A percentile compares a stretch with the other conserved stretches of the same genome.
Conservation (phyloP, 768 basidiomycete genomes). For the Collybia mongolica region DNA sequence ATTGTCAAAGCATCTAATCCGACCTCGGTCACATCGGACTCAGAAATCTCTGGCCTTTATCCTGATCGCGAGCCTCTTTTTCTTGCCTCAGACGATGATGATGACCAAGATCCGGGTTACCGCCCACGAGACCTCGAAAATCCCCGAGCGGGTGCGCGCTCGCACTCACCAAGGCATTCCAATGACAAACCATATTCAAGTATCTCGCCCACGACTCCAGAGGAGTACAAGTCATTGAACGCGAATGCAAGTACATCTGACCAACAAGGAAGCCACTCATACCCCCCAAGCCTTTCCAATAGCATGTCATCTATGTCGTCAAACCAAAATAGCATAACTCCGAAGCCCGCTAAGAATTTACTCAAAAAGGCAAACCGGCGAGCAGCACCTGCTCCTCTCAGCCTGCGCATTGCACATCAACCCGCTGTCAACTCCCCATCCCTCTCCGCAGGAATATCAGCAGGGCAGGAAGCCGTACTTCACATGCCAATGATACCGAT, state of each 20-base stretch:
- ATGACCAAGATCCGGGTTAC: conserved; percentile 37
- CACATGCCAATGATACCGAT: conserved; percentile 9
- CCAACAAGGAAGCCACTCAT: conserved; percentile 46
- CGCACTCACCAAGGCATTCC: conserved; percentile 26
- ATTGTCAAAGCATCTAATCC: conserved; percentile 75
- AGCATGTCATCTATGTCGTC: conserved; percentile 37
- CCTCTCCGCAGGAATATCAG: conserved; percentile 7
- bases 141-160: conserved; percentile 30
- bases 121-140: conserved; percentile 45
- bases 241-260: conserved; percentile 31
- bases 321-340: conserved; percentile 20
- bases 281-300: conserved; percentile 57
- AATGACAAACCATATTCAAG: conserved; percentile 23
- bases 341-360: conserved; percentile 30
- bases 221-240: conserved; percentile 40
- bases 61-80: conserved; percentile 68
- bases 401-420: conserved; percentile 25
- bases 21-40: conserved; percentile 34
- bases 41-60: conserved; percentile 33
- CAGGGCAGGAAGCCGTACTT: conserved; percentile 6
- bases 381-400: conserved; percentile 39
- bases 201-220: conserved; percentile 21
- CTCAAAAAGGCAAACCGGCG: conserved; percentile 39
- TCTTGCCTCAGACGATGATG: conserved; percentile 51
- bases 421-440: conserved; percentile 34